Evolutionary conservation across 2,329 filamentous ascomycete species (phyloP).

Genomic region (Phialophora macrospora): DNA sequence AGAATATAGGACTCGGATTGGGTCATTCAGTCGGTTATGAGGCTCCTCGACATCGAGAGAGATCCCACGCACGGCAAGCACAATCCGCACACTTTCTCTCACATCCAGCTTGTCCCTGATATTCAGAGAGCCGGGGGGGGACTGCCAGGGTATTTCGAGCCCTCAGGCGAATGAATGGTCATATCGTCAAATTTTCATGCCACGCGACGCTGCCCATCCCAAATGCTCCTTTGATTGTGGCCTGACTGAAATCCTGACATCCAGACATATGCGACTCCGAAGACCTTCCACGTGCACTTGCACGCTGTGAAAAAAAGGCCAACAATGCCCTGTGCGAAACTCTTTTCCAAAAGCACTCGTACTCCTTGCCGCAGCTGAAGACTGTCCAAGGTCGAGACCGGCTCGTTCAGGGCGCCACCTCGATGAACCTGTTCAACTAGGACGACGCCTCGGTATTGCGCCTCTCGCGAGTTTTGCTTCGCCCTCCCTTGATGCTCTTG

Average conservation of each 20-base stretch:
- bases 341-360: constrained; percentile 8
- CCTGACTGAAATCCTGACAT: constrained; percentile 1
- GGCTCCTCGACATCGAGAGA: neutral
- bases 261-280: constrained; percentile 1
- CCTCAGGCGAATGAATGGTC: neutral
- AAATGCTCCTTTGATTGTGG: neutral
- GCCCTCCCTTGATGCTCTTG: constrained; percentile 76
- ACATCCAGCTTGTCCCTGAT: neutral
- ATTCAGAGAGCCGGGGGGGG: neutral
- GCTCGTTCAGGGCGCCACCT: neutral
- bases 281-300: neutral
- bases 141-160: neutral
- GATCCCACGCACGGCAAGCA: neutral
- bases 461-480: constrained; percentile 55
- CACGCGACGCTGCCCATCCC: neutral
- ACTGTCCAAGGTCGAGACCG: neutral
- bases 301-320: neutral
- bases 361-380: neutral
- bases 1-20: neutral
- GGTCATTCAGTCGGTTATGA: neutral
- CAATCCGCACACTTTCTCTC: neutral
- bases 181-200: constrained; percentile 6
- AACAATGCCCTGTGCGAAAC: neutral
- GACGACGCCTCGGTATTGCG: constrained; percentile 38
- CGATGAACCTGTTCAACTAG: constrained; percentile 1